Evolutionary conservation across 2,329 filamentous ascomycete species (phyloP), one percentile per base, ranked within the genome.

Genomic region (Pseudogymnoascus sp.): DNA sequence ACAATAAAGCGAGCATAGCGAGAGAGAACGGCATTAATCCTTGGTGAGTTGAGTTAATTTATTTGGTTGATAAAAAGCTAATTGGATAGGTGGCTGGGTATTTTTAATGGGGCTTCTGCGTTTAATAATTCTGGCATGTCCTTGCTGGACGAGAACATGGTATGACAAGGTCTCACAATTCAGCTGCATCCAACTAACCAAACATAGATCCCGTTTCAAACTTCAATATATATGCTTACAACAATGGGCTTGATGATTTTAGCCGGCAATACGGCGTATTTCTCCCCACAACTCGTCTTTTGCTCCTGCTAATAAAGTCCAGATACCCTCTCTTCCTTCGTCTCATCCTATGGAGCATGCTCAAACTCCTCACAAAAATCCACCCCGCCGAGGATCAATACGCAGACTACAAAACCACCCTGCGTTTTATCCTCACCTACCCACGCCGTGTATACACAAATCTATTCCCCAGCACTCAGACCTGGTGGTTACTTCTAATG

Each of bases 391-490:
- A 99, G 73, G 93, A 97, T 73, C 78, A 55, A 55, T 55, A 33
- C 16, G 29, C 29, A 33, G 49, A 55, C 29, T 33, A 55, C 16
- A 55, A 55, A 21, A 55, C 49, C 29, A 55, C 49, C 19, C 49
- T 97, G 10, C 84, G 85, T 38, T 99, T 99, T 70, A 78, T 99
- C 19, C 83, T 99, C 1, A 93, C 97, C 70, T 94, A 99, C 69
- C 94, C 94, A 0, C 88, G 94, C 72, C 89, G 94, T 62, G 99
- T 94, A 76, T 99, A 99, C 72, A 99, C 94, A 0, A 79, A 99
- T 12, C 79, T 99, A 0, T 99, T 99, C 68, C 94, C 94, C 0
- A 87, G 89, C 0, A 86, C 85, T 61, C 91, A 93, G 1, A 97
- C 91, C 1, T 97, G 94, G 94, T 96, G 92, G 91, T 80, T 99